These are phyloP conservation scores for Wickerhamomyces chaumierensis DNA, from an alignment of 805 yeast species.

Conservation along the genomic window DNA sequence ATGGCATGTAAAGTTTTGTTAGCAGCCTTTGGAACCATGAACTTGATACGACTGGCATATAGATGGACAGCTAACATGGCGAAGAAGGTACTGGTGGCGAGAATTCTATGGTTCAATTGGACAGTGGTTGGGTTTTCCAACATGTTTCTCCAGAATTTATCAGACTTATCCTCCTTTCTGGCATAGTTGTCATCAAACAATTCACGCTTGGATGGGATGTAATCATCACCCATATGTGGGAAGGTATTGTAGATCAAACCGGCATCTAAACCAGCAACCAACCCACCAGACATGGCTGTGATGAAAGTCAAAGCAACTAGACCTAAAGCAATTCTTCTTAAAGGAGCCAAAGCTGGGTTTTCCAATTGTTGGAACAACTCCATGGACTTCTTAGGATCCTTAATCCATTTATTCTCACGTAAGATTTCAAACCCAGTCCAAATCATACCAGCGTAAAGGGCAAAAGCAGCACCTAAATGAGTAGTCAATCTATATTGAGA, in stretches of 20 bases:
- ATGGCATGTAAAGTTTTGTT: slow-evolving; percentile 47
- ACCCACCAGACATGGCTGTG: slow-evolving; percentile 95
- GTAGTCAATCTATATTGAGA: slow-evolving; percentile 91
- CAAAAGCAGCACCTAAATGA: slow-evolving; percentile 87
- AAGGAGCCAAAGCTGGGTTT: slow-evolving; percentile 44
- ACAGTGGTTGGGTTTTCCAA: slow-evolving; percentile 95
- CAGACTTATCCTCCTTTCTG: slow-evolving; percentile 54
- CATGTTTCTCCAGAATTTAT: slow-evolving; percentile 82
- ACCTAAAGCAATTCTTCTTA: slow-evolving; percentile 44
- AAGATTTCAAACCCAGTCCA: slow-evolving; percentile 83
- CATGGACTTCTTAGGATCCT: slow-evolving; percentile 48
- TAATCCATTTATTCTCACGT: slow-evolving; percentile 59
- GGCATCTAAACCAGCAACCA: slow-evolving; percentile 97
- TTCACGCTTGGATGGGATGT: slow-evolving; percentile 68
- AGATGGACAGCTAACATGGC: slow-evolving; percentile 61
- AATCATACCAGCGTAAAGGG: slow-evolving; percentile 78
- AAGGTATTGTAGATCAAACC: slow-evolving; percentile 92
- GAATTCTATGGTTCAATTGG: slow-evolving; percentile 78
- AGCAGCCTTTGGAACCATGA: slow-evolving; percentile 44
- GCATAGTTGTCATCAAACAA: slow-evolving; percentile 66
- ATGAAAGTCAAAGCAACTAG: slow-evolving; percentile 62
- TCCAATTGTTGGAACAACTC: slow-evolving; percentile 46
- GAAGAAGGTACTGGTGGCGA: slow-evolving; percentile 74
- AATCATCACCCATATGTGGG: slow-evolving; percentile 90
- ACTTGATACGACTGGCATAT: slow-evolving; percentile 47